Evolutionary conservation across 2,329 filamentous ascomycete species (phyloP).

Genomic region (Fusarium sp.): DNA sequence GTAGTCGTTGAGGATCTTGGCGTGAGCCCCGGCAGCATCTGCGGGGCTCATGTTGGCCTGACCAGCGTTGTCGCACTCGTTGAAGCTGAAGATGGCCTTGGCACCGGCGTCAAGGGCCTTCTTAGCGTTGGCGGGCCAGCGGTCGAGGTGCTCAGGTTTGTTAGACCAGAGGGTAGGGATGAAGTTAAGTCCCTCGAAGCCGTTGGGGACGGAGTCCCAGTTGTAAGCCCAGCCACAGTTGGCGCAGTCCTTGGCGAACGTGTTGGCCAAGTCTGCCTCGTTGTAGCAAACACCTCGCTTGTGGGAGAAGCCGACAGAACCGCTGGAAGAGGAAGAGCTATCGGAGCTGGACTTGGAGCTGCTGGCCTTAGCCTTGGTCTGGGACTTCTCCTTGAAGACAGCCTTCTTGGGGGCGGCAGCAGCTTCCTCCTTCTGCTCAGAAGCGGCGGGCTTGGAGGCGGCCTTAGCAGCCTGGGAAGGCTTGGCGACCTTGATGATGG

Average conservation of each 20-base stretch:
- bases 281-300: conserved; percentile 82
- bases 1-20: conserved; percentile 69
- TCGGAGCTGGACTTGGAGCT: conserved; percentile 11
- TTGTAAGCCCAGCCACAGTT: conserved; percentile 75
- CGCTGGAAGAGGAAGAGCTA: conserved; percentile 10
- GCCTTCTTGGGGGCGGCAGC: conserved; percentile 10
- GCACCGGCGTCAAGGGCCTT: conserved; percentile 68
- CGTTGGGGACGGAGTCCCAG: conserved; percentile 69
- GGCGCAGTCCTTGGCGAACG: conserved; percentile 62
- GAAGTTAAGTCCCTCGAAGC: conserved; percentile 67
- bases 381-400: conserved; percentile 21
- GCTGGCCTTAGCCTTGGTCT: conserved; percentile 18
- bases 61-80: conserved; percentile 76
- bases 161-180: conserved; percentile 77
- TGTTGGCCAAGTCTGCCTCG: conserved; percentile 65
- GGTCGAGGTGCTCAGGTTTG: conserved; percentile 58
- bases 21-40: conserved; percentile 67
- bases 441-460: conserved; percentile 19
- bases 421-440: conserved; percentile 15
- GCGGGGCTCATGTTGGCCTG: conserved; percentile 72
- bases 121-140: conserved; percentile 67
- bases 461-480: conserved; percentile 27
- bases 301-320: conserved; percentile 45
- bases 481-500: conserved; percentile 47
- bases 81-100: conserved; percentile 75